Base-by-base conservation (phyloP, 164 flowering plant species). In the Macadamia integrifolia region DNA sequence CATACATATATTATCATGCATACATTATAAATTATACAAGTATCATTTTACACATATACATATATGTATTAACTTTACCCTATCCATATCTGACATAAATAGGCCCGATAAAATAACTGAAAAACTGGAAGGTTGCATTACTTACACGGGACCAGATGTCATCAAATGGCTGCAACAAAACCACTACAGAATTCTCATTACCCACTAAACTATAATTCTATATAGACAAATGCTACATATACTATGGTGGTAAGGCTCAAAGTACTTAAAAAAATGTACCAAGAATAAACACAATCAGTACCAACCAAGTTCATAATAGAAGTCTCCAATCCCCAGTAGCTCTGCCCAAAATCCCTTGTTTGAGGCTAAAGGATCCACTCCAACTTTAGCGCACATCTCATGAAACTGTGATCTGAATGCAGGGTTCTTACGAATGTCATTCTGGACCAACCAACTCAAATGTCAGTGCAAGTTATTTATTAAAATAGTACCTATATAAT, bases 271-370 rank as follows among this genome's bases (percentile, higher is more conserved):
- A 2, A 65, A 50, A 43, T 44, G 50, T 13, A 15, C 1, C 29
- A 57, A 9, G 5, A 53, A 28, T 32, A 31, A 68, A 61, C 5
- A 5, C 40, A 68, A 72, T 40, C 13, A 61, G 31, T 59, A 83
- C 93, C 60, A 28, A 93, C 98, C 98, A 73, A 94, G 92, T 77
- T 94, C 98, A 73, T 91, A 94, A 74, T 94, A 94, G 80, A 94
- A 94, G 83, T 94, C 98, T 68, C 98, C 98, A 73, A 94, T 94
- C 67, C 97, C 98, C 68, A 94, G 74, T 18, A 91, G 82, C 88
- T 94, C 98, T 0, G 97, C 97, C 98, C 98, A 94, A 60, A 94
- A 91, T 58, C 98, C 97, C 75, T 94, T 91, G 71, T 94, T 90
- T 30, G 96, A 94, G 11, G 98, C 98, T 44, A 94, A 77, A 5